These are phyloP conservation scores for Stachybotrys chlorohalonatus DNA, from an alignment of 2,329 filamentous ascomycete genomes.

Conservation along the genomic window DNA sequence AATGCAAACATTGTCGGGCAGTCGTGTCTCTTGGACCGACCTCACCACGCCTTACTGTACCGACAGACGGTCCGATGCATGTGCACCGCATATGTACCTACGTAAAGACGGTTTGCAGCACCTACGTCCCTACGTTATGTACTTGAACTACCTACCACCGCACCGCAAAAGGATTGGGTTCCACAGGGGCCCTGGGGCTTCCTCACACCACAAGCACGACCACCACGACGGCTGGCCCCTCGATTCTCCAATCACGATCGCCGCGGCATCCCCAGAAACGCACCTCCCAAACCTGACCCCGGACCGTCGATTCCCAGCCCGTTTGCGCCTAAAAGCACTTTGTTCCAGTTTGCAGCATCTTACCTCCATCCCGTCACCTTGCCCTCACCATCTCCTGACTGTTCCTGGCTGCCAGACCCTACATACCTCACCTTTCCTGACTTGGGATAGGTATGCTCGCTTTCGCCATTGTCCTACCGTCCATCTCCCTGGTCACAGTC, in stretches of 20 bases:
- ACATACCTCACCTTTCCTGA: not conserved
- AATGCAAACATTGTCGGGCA: no score
- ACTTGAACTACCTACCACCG: no score
- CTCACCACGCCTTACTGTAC: not conserved
- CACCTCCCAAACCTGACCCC: conserved; percentile 1
- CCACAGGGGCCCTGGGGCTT: not conserved
- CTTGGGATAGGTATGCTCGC: not conserved
- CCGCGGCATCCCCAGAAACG: conserved; percentile 5
- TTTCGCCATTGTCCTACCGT: not conserved
- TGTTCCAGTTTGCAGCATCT: not conserved
- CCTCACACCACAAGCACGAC: not conserved
- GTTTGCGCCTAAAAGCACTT: not conserved
- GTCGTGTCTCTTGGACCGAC: no score
- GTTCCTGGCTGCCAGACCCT: not conserved
- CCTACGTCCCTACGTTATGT: no score
- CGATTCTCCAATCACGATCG: conserved; percentile 9
- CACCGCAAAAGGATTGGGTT: not conserved
- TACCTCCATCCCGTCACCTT: not conserved
- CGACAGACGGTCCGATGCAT: not conserved
- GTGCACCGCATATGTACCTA: not conserved
- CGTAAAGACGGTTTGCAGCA: not conserved
- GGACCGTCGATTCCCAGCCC: not conserved
- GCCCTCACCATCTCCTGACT: not conserved
- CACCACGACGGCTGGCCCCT: not conserved
- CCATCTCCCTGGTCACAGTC: not conserved